phyloP scores from a whole-genome alignment of 345 rosid species.

The Microcos paniculata region DNA sequence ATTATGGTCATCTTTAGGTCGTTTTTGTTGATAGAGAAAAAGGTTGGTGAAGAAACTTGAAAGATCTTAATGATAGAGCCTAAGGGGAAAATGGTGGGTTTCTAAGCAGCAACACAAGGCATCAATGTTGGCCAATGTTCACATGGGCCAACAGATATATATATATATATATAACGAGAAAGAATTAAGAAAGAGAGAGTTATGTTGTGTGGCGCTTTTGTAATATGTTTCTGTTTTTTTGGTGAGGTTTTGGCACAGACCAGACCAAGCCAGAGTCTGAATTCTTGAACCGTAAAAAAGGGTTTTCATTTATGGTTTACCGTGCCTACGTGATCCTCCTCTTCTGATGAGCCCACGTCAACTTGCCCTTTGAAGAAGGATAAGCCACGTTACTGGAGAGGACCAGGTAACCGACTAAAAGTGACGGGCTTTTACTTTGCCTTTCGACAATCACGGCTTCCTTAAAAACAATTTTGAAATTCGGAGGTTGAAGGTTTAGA shows the following conservation, averaged over 20 bases:
- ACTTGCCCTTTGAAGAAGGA: neutral
- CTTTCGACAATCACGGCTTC: neutral
- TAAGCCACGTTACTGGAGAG: neutral
- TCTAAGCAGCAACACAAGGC: conserved; percentile 6
- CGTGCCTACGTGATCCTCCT: neutral
- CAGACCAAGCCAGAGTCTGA: neutral
- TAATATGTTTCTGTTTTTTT: too few species aligned
- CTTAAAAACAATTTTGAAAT: neutral
- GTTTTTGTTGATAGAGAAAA: neutral
- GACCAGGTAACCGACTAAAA: neutral
- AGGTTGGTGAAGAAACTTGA: neutral
- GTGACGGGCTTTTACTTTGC: neutral
- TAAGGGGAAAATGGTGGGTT: conserved; percentile 1
- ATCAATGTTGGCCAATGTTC: neutral
- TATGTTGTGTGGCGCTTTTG: neutral
- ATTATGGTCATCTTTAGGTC: neutral
- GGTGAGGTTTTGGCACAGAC: neutral
- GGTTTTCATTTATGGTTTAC: too few species aligned
- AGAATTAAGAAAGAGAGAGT: neutral
- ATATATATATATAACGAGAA: neutral
- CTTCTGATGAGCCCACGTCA: neutral
- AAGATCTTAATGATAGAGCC: neutral
- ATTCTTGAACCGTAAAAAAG: too few species aligned
- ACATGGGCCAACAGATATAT: conserved; percentile 9
- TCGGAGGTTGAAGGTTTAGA: neutral